Base-by-base conservation (phyloP, 352 stramenopile species). In the Lagenidium giganteum region DNA sequence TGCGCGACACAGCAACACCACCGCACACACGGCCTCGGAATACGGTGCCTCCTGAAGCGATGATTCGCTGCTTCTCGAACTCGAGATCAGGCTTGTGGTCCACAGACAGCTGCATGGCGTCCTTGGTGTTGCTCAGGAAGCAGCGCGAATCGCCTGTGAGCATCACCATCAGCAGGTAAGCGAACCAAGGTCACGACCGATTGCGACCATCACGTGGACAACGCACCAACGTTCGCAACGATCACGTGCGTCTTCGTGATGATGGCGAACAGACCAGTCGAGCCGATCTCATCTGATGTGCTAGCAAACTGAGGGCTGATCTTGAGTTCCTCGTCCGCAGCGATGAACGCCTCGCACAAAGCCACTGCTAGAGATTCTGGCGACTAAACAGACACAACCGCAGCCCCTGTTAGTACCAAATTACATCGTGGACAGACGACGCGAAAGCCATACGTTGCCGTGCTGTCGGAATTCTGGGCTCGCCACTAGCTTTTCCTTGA, bases 51-150 rank as follows among this genome's bases (percentile, higher is more conserved):
- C 83, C 83, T 1, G 83, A 80, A 4, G 76, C 73, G 47, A 93
- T 58, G 41, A 94, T 94, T 38, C 83, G 80, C 60, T 87, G 75
- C 57, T 87, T 87, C 46, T 93, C 83, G 31, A 88, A 87, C 53
- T 92, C 77, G 25, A 89, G 47, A 42, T 92, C 82, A 2, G 82
- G 82, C 40, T 94, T 94, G 61, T 94, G 82, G 57, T 94, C 82
- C 17, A 92, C 64, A 6, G 82, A 94, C 42, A 94, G 56, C 46
- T 92, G 77, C 22, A 89, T 41, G 42, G 89, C 78, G 24, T 84
- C 76, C 13, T 79, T 64, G 16, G 56, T 64, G 41, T 86, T 83
- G 67, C 79, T 91, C 55, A 94, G 51, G 24, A 94, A 76, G 66
- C 78, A 88, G 24, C 83, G 78, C 21, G 83, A 94, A 63, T 94